These are phyloP conservation scores for Chytriomyces sp. DNA, from an alignment of 192 early-diverging fungal genomes.

Conservation along the genomic window DNA sequence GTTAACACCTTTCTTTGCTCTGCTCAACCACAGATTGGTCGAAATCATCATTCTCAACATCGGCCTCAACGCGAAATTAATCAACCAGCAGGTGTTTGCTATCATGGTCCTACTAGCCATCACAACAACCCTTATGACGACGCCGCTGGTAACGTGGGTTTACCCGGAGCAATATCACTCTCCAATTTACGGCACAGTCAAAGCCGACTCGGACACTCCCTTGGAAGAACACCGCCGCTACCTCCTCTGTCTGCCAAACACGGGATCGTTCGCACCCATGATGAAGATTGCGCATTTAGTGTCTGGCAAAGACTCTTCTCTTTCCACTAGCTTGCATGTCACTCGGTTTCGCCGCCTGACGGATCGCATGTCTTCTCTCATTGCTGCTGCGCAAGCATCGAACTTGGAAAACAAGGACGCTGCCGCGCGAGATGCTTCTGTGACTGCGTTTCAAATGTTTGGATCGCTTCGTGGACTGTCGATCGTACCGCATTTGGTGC, in stretches of 20 bases:
- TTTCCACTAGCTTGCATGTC: constrained; percentile 39
- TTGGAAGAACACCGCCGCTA: too few species aligned
- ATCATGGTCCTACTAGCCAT: constrained; percentile 84
- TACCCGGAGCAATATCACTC: constrained; percentile 45
- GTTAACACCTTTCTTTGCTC: neutral
- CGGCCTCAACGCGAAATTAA: constrained; percentile 82
- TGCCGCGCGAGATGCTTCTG: constrained; percentile 70
- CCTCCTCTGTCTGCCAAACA: neutral
- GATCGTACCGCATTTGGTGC: constrained; percentile 43
- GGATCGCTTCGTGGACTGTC: constrained; percentile 72
- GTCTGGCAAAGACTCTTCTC: neutral
- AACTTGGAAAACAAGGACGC: constrained; percentile 47
- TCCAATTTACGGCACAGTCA: too few species aligned
- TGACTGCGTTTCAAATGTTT: constrained; percentile 85
- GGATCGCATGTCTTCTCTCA: constrained; percentile 78
- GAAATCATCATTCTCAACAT: constrained; percentile 97
- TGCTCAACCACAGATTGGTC: constrained; percentile 67
- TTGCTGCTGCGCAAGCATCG: constrained; percentile 71
- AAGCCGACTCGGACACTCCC: too few species aligned
- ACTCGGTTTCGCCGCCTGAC: constrained; percentile 77
- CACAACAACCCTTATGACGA: constrained; percentile 85
- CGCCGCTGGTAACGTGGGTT: constrained; percentile 72
- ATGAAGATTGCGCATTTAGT: constrained; percentile 68
- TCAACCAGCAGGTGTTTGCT: constrained; percentile 70
- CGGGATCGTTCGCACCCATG: constrained; percentile 68